Evolutionary conservation across 139 green algal genomes (phyloP).

Genomic region (Limnomonas spitsbergensis): DNA sequence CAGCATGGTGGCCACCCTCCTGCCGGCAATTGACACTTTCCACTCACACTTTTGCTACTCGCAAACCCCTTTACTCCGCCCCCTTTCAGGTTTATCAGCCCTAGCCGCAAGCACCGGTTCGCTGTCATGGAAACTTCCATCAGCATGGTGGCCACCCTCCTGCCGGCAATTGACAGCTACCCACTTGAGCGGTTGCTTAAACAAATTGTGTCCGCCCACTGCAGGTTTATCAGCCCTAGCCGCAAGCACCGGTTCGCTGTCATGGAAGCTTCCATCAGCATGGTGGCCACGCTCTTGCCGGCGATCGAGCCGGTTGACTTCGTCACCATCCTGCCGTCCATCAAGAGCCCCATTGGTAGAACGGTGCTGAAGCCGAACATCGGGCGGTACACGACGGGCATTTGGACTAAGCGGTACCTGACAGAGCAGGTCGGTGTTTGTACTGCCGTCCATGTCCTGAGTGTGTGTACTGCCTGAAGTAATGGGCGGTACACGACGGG

Average conservation of each 20-base stretch:
- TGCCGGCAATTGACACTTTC: too few relatives aligned
- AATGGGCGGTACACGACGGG: slow-evolving; percentile 50
- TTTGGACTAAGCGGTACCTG: slow-evolving; percentile 70
- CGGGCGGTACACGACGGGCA: slow-evolving; percentile 47
- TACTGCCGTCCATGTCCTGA: too few relatives aligned
- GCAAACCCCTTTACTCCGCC: too few relatives aligned
- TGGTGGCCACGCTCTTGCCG: slow-evolving; percentile 76
- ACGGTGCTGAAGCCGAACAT: slow-evolving; percentile 70
- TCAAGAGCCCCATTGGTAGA: slow-evolving; percentile 72
- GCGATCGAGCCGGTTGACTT: slow-evolving; percentile 80
- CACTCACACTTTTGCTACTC: too few relatives aligned
- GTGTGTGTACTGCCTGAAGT: too few relatives aligned
- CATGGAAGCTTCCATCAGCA: slow-evolving; percentile 71
- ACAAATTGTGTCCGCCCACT: slow-evolving; percentile 36
- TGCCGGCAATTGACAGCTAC: too few relatives aligned
- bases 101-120: slow-evolving; percentile 42
- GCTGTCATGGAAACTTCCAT: slow-evolving; percentile 72
- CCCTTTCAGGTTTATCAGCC: slow-evolving; percentile 36
- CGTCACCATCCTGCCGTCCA: slow-evolving; percentile 69
- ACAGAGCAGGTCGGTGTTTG: slow-evolving; percentile 23
- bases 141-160: slow-evolving; percentile 63
- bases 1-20: slow-evolving; percentile 63
- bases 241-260: slow-evolving; percentile 54
- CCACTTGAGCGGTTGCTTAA: too few relatives aligned
- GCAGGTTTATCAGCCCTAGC: slow-evolving; percentile 44